phyloP scores from a whole-genome alignment of 805 yeast genomes.

The Kodamaea kaohsiungensis region DNA sequence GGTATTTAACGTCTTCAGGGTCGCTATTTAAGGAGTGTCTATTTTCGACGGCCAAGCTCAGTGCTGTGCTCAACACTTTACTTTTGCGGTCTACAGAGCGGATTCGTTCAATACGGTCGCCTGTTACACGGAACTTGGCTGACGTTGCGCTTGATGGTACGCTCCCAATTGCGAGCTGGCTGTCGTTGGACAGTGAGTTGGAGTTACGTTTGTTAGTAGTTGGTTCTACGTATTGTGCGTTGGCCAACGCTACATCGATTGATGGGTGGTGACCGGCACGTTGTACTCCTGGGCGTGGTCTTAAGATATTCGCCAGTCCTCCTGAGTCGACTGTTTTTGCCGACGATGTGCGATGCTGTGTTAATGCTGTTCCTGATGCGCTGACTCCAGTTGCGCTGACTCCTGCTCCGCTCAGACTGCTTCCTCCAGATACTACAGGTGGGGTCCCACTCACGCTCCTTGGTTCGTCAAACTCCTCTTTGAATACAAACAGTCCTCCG shows the following conservation, averaged over 20 bases:
- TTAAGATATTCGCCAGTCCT: constrained; percentile 3
- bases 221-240: constrained; percentile 7
- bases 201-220: constrained; percentile 10
- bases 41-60: constrained; percentile 19
- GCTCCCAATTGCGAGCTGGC: constrained; percentile 6
- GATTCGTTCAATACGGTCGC: constrained; percentile 13
- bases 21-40: constrained; percentile 15
- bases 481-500: constrained; percentile 21
- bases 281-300: neutral
- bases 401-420: neutral
- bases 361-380: neutral
- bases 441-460: neutral
- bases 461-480: constrained; percentile 30
- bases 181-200: constrained; percentile 5
- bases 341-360: neutral
- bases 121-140: constrained; percentile 13
- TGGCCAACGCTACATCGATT: constrained; percentile 14
- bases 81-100: constrained; percentile 11
- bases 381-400: neutral
- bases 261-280: constrained; percentile 5
- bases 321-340: constrained; percentile 5
- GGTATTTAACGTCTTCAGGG: constrained; percentile 19
- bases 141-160: constrained; percentile 12
- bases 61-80: constrained; percentile 19
- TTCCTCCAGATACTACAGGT: neutral